Evolutionary conservation across 345 rosid species (phyloP), one percentile per base, ranked within the genome.

Genomic region (Geranium brycei): DNA sequence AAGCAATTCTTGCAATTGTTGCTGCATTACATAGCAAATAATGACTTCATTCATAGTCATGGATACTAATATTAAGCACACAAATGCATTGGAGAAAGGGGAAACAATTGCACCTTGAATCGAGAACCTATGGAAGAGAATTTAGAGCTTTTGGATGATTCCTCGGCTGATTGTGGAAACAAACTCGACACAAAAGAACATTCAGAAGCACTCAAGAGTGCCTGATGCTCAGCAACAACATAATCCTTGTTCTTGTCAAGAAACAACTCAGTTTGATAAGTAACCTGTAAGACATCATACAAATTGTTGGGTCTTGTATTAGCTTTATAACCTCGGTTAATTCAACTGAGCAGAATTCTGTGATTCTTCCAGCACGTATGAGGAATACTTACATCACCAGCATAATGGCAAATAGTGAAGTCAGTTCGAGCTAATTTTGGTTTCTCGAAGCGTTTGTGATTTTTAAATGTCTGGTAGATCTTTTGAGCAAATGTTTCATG

Each of bases 121-220:
- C 99, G 88, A 75, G 99, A 82, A 79, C 99, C 99, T 17, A 93
- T 93, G 14, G 99, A 93, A 62, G 99, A 93, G 76, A 93, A 93
- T 71, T 93, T 93, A 51, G 99, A 86, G 67, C 86, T 80, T 69
- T 93, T 91, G 66, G 97, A 86, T 57, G 91, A 85, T 57, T 93
- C 97, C 71, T 90, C 87, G 13, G 95, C 76, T 72, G 77, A 70
- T 72, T 66, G 83, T 19, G 88, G 95, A 71, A 93, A 93, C 79
- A 93, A 75, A 61, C 85, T 80, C 19, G 89, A 80, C 69, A 91
- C 97, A 66, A 93, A 93, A 60, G 92, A 69, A 79, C 97, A 91
- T 65, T 82, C 78, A 69, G 99, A 93, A 73, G 91, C 96, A 78
- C 77, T 75, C 78, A 93, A 68, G 61, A 93, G 87, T 56, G 83